A percentile compares a stretch with the other conserved stretches of the same genome.
Evolutionary conservation across 2,329 filamentous ascomycete genomes (phyloP).

Genomic region (Scytalidium lignicola): DNA sequence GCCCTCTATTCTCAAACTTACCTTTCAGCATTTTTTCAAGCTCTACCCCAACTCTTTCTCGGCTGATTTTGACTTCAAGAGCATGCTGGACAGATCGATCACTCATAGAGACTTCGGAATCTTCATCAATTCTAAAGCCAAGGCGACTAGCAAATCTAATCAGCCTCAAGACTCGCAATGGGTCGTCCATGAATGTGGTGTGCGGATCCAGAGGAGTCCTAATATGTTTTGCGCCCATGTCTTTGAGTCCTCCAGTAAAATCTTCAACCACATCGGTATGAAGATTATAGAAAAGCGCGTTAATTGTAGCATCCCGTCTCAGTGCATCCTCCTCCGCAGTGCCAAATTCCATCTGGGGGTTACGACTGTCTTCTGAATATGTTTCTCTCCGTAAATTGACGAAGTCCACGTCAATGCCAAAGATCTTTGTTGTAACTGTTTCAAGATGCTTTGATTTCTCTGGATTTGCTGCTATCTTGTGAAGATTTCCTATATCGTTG

Average conservation of each 20-base stretch:
- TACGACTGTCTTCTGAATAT: conserved; percentile 82
- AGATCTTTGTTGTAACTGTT: conserved; percentile 79
- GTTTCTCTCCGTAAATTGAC: conserved; percentile 92
- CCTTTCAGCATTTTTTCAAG: conserved; percentile 87
- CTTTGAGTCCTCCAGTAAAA: conserved; percentile 71
- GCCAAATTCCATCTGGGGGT: conserved; percentile 89
- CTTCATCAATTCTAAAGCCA: conserved; percentile 68
- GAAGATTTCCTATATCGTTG: conserved; percentile 66
- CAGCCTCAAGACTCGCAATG: conserved; percentile 77
- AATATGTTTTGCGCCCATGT: conserved; percentile 69
- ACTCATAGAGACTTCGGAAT: conserved; percentile 68
- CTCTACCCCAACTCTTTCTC: conserved; percentile 83
- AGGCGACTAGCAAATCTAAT: conserved; percentile 88
- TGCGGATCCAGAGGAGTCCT: conserved; percentile 82
- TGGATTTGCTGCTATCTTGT: conserved; percentile 88
- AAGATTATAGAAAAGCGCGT: conserved; percentile 94
- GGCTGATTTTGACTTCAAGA: conserved; percentile 82
- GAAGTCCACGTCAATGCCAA: conserved; percentile 86
- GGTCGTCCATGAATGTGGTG: conserved; percentile 93
- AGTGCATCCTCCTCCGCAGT: conserved; percentile 86
- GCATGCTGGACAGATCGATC: conserved; percentile 72
- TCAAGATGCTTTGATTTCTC: conserved; percentile 96
- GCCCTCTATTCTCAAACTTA: conserved; percentile 21
- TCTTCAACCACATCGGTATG: conserved; percentile 77
- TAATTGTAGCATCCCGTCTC: conserved; percentile 87